Conservation (phyloP, 768 basidiomycete genomes). For the Austroboletus festivus region DNA sequence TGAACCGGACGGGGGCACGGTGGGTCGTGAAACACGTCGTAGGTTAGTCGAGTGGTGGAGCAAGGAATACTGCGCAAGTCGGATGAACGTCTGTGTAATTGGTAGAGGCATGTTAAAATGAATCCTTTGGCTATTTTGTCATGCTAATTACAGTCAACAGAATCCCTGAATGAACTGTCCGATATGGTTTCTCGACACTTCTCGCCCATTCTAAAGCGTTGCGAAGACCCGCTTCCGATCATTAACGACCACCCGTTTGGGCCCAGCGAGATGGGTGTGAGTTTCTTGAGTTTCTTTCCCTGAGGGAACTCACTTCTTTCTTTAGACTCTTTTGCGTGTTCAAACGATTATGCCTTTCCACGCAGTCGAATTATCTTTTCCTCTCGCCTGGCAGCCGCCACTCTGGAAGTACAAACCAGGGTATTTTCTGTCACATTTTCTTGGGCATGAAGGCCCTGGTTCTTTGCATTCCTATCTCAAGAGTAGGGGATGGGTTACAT, state of each 20-base stretch:
- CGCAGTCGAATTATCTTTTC: conserved; percentile 78
- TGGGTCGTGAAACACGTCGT: conserved; percentile 78
- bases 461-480: conserved; percentile 91
- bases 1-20: conserved; percentile 71
- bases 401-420: conserved; percentile 79
- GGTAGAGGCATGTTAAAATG: conserved; percentile 58
- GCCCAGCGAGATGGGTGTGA: conserved; percentile 63
- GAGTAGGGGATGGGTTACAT: conserved; percentile 80
- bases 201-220: conserved; percentile 67
- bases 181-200: conserved; percentile 62
- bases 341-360: conserved; percentile 89
- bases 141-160: conserved; percentile 35
- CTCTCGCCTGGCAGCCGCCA: conserved; percentile 68
- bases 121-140: not conserved
- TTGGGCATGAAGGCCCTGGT: conserved; percentile 92
- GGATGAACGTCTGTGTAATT: conserved; percentile 77
- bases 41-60: conserved; percentile 84
- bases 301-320: conserved; percentile 17
- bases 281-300: conserved; percentile 27
- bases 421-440: conserved; percentile 71
- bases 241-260: conserved; percentile 77
- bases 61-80: conserved; percentile 74
- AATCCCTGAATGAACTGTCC: conserved; percentile 72
- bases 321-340: conserved; percentile 74
- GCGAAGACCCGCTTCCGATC: conserved; percentile 56